A percentile compares a stretch with the other conserved stretches of the same genome.
Evolutionary conservation across 2,329 filamentous ascomycete genomes (phyloP).

Genomic region (Exophiala sp.): DNA sequence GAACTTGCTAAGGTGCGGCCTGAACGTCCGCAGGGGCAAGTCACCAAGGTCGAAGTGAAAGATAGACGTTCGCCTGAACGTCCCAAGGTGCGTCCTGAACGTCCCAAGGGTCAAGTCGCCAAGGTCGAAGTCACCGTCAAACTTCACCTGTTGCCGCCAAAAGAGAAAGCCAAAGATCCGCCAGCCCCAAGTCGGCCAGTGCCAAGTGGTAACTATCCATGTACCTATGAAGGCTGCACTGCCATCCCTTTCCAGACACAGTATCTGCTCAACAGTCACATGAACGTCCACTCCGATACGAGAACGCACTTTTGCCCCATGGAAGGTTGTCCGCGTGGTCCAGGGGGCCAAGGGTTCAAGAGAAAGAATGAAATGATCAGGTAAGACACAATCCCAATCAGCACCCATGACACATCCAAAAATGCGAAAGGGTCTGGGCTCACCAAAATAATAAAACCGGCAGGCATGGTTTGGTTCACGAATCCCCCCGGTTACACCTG

Average conservation of each 20-base stretch:
- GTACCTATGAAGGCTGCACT: constrained; percentile 51
- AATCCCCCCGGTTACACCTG: constrained; percentile 92
- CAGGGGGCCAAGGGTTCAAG: constrained; percentile 62
- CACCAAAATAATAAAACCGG: too few relatives aligned
- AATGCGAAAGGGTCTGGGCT: too few relatives aligned
- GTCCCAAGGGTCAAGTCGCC: too few relatives aligned
- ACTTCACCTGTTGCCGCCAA: background rate
- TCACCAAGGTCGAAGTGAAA: too few relatives aligned
- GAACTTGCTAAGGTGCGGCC: too few relatives aligned
- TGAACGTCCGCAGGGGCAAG: too few relatives aligned
- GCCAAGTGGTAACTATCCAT: constrained; percentile 42
- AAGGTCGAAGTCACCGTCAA: too few relatives aligned
- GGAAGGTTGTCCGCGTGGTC: constrained; percentile 50
- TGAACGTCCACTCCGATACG: constrained; percentile 57
- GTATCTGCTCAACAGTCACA: constrained; percentile 55
- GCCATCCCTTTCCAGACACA: constrained; percentile 59
- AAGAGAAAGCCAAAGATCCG: background rate
- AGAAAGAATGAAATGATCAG: constrained; percentile 63
- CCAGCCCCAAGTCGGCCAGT: background rate
- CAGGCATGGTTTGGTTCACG: constrained; percentile 78
- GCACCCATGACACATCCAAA: too few relatives aligned
- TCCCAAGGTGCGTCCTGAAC: too few relatives aligned
- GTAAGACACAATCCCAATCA: constrained; percentile 8
- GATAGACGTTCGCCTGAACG: too few relatives aligned
- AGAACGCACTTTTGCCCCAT: constrained; percentile 60